Percentiles rank a stretch among this genome's conserved stretches.
Conservation (phyloP, 2,329 filamentous ascomycete genomes). For the Phyllosticta citriasiana region DNA sequence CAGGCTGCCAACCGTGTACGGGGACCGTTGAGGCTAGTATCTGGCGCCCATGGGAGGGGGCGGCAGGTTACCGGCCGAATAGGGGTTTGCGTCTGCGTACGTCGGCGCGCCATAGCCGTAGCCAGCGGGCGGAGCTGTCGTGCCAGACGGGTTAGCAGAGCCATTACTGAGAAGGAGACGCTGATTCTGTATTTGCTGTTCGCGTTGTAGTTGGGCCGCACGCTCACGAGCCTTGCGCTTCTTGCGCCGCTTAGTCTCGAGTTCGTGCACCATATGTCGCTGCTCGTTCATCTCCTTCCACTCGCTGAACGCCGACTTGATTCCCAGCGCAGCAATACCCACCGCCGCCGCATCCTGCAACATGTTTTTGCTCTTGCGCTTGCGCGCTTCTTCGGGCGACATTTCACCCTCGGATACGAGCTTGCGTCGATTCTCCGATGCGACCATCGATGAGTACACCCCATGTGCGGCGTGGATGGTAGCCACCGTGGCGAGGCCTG, state of each 20-base stretch:
- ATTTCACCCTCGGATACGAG: slow-evolving; percentile 55
- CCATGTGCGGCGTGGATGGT: slow-evolving; percentile 60
- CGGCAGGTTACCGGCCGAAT: slow-evolving; percentile 26
- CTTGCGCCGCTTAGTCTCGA: slow-evolving; percentile 40
- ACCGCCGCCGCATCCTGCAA: slow-evolving; percentile 56
- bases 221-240: slow-evolving; percentile 34
- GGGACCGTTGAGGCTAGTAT: not conserved
- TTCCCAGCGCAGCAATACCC: slow-evolving; percentile 56
- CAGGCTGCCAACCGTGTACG: not conserved
- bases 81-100: slow-evolving; percentile 39
- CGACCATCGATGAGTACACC: slow-evolving; percentile 54
- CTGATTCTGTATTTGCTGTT: slow-evolving; percentile 33
- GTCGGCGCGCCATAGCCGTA: slow-evolving; percentile 29
- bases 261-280: slow-evolving; percentile 45
- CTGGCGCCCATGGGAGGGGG: slow-evolving; percentile 29
- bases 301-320: slow-evolving; percentile 55
- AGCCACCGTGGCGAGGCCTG: slow-evolving; percentile 56
- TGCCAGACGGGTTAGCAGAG: slow-evolving; percentile 27
- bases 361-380: slow-evolving; percentile 53
- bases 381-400: slow-evolving; percentile 50
- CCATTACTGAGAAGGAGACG: slow-evolving; percentile 12
- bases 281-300: slow-evolving; percentile 60
- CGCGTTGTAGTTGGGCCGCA: slow-evolving; percentile 24
- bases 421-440: slow-evolving; percentile 50
- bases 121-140: slow-evolving; percentile 18